Conservation (phyloP, 441 rosid species). For the Pelargonium cotyledonis region DNA sequence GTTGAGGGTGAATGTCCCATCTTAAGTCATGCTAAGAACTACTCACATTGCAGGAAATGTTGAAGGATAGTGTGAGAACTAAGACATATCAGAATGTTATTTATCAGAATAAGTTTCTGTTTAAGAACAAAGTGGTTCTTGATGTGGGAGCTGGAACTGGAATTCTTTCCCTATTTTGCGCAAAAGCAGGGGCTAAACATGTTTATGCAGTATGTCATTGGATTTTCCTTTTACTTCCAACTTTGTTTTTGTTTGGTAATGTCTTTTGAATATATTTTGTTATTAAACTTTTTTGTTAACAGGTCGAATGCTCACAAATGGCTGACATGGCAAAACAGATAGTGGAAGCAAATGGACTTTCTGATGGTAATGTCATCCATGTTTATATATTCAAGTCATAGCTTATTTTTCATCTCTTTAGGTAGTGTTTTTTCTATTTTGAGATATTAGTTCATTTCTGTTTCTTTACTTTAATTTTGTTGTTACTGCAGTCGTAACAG, state of each 20-base stretch:
- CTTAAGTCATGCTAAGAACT: neutral
- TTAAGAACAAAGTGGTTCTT: slow-evolving; percentile 82
- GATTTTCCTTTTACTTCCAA: neutral
- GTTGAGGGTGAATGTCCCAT: neutral
- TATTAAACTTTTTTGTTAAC: slow-evolving; percentile 6
- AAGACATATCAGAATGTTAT: slow-evolving; percentile 93
- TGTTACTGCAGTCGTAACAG: slow-evolving; percentile 61
- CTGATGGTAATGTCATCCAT: slow-evolving; percentile 46
- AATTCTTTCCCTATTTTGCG: slow-evolving; percentile 90
- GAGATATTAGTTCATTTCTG: neutral
- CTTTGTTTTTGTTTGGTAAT: neutral
- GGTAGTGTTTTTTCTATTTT: slow-evolving; percentile 1
- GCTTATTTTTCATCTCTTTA: neutral
- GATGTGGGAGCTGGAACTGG: slow-evolving; percentile 99
- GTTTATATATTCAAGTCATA: neutral
- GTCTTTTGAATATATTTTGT: slow-evolving; percentile 13
- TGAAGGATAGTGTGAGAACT: slow-evolving; percentile 89
- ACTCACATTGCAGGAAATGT: slow-evolving; percentile 72
- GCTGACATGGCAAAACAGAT: slow-evolving; percentile 94
- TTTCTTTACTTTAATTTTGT: slow-evolving; percentile 2
- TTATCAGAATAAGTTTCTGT: slow-evolving; percentile 80
- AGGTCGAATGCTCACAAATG: slow-evolving; percentile 97
- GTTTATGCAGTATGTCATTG: slow-evolving; percentile 67
- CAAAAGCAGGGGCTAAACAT: slow-evolving; percentile 93
- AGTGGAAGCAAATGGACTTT: slow-evolving; percentile 76